Conservation (phyloP, 2,329 filamentous ascomycete species). For the Aspergillus tanneri region DNA sequence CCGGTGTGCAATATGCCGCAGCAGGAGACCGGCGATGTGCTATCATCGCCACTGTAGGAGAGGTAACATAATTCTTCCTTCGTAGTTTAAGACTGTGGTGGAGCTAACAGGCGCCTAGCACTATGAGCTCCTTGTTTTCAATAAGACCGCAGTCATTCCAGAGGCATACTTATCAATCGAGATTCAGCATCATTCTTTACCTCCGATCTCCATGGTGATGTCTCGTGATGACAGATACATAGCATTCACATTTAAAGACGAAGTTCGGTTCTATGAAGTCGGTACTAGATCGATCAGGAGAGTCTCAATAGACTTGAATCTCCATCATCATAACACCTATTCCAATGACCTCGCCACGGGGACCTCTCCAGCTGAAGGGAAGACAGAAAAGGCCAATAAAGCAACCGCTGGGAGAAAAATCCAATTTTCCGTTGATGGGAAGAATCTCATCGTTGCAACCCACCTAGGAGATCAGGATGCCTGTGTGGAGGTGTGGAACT, state of each 20-base stretch:
- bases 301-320: slow-evolving; percentile 5
- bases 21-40: slow-evolving; percentile 36
- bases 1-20: slow-evolving; percentile 32
- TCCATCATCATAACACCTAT: background rate
- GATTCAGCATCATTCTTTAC: slow-evolving; percentile 19
- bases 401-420: slow-evolving; percentile 32
- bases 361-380: background rate
- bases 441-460: slow-evolving; percentile 33
- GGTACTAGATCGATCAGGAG: slow-evolving; percentile 14
- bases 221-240: slow-evolving; percentile 25
- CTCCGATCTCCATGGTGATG: slow-evolving; percentile 21
- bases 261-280: slow-evolving; percentile 23
- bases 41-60: slow-evolving; percentile 27
- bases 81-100: background rate
- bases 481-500: slow-evolving; percentile 25
- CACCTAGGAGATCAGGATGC: slow-evolving; percentile 32
- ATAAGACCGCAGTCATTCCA: slow-evolving; percentile 24
- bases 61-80: slow-evolving; percentile 14
- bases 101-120: slow-evolving; percentile 22
- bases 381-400: slow-evolving; percentile 17
- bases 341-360: background rate
- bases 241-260: slow-evolving; percentile 22
- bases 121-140: slow-evolving; percentile 29
- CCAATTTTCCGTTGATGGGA: slow-evolving; percentile 35
- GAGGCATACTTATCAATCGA: slow-evolving; percentile 30